These are phyloP conservation scores for Boletus tomentosulus DNA, from an alignment of 768 basidiomycete species.

Conservation along the genomic window DNA sequence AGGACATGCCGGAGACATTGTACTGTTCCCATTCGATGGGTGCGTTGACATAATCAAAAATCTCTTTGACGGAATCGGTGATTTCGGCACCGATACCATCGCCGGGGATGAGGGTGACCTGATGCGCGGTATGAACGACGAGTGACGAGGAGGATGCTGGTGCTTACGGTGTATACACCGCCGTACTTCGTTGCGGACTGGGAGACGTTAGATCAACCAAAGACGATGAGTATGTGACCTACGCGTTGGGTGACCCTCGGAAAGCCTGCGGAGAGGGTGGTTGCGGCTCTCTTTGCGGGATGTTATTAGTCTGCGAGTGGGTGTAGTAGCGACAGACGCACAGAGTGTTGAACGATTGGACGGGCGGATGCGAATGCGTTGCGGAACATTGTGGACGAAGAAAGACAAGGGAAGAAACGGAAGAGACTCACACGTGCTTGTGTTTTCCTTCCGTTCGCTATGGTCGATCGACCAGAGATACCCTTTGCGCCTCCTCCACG, in stretches of 20 bases:
- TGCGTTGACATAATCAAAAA: conserved; percentile 95
- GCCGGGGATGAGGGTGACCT: conserved; percentile 97
- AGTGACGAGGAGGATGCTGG: conserved; percentile 1
- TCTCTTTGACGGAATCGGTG: conserved; percentile 97
- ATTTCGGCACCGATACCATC: conserved; percentile 98
- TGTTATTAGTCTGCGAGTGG: conserved; percentile 6
- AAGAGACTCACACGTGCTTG: conserved; percentile 12
- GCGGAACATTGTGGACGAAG: conserved; percentile 50
- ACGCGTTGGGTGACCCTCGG: conserved; percentile 72
- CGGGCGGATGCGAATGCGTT: conserved; percentile 58
- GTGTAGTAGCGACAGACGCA: conserved; percentile 32
- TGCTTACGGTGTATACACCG: conserved; percentile 81
- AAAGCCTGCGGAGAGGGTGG: conserved; percentile 75
- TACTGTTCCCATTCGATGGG: conserved; percentile 99
- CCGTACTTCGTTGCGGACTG: conserved; percentile 88
- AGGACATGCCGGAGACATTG: conserved; percentile 94
- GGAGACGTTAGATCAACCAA: conserved; percentile 4
- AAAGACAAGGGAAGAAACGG: conserved; percentile 31
- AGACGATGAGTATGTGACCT: conserved; percentile 22
- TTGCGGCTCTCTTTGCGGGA: conserved; percentile 55
- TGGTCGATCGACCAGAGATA: conserved; percentile 29
- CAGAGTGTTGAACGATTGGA: conserved; percentile 48
- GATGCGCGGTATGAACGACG: conserved; percentile 22
- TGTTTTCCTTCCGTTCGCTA: not conserved
- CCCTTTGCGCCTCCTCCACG: conserved; percentile 38